Base-by-base conservation (phyloP, 2,329 filamentous ascomycete species). In the Cephalotrichum gorgonifer region DNA sequence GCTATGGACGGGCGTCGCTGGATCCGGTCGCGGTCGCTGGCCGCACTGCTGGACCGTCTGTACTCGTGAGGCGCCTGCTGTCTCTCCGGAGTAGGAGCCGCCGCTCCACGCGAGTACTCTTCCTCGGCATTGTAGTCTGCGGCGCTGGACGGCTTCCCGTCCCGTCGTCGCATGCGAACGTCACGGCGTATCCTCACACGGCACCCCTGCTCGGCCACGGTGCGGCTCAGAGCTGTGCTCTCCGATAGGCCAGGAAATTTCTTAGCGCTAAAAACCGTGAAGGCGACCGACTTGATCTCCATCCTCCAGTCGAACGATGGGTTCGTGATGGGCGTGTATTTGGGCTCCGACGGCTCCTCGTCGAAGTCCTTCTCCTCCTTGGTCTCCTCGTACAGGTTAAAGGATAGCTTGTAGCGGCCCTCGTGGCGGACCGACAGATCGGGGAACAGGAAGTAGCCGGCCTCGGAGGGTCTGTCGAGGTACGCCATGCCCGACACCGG, bases 401-500 rank as follows among this genome's bases (percentile, higher is more conserved):
- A 97, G 53, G 83, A 86, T 49, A 98, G 70, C n/a, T 85, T 78
- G 65, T 96, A 98, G 56, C 85, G 83, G 53, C 93, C 93, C 66
- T 98, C 93, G 60, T 98, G 91, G 50, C 93, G 84, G 44, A 98
- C 91, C 0, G 91, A 96, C 26, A 97, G 73, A 65, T 98, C 93
- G 3, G 93, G 93, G 64, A 98, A 98, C 64, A 98, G 87, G 67
- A 98, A 98, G 66, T 97, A 98, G 49, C 90, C 93, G 39, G 79
- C 80, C 56, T 81, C 78, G 35, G 69, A 67, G 2, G 93, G 93
- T 42, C 91, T 85, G 63, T 97, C 91, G 46, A 98, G 77, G 62
- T 97, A 96, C 23, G 91, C 90, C 78, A 96, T 95, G 51, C 91
- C 93, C 17, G 91, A 93, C 14, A 95, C 91, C 1, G 90, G 89